Percentiles rank a stretch among this genome's conserved stretches.
Conservation (phyloP, 352 stramenopile genomes). For the Phytophthora podocarpi region DNA sequence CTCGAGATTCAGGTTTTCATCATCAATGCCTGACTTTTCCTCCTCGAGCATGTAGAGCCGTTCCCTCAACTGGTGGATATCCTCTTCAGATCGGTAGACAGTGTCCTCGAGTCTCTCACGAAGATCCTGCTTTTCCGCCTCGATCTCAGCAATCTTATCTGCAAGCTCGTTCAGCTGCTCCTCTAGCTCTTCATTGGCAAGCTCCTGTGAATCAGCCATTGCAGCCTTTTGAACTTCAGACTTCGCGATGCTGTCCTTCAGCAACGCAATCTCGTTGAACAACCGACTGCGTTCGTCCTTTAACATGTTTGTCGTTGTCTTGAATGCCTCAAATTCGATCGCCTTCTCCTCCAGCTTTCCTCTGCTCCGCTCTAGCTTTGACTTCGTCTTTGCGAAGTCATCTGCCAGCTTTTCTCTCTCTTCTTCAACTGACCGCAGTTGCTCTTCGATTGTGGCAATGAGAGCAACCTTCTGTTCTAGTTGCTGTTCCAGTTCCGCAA, state of each 20-base stretch:
- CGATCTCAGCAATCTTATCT: slow-evolving; percentile 63
- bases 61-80: slow-evolving; percentile 53
- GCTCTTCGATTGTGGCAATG: slow-evolving; percentile 56
- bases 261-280: slow-evolving; percentile 56
- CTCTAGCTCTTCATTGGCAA: slow-evolving; percentile 56
- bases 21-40: slow-evolving; percentile 46
- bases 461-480: slow-evolving; percentile 60
- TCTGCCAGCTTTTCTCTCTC: slow-evolving; percentile 55
- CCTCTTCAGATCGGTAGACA: slow-evolving; percentile 45
- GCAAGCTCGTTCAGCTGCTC: slow-evolving; percentile 63
- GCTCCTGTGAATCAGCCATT: slow-evolving; percentile 50
- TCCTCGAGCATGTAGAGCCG: slow-evolving; percentile 53
- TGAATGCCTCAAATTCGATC: slow-evolving; percentile 67
- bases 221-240: slow-evolving; percentile 50
- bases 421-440: slow-evolving; percentile 45
- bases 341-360: slow-evolving; percentile 65
- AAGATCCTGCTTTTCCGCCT: slow-evolving; percentile 59
- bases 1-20: slow-evolving; percentile 46
- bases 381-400: slow-evolving; percentile 49
- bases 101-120: slow-evolving; percentile 41
- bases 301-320: slow-evolving; percentile 63
- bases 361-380: slow-evolving; percentile 52
- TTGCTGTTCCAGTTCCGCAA: slow-evolving; percentile 56
- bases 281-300: slow-evolving; percentile 62
- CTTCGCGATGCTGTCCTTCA: slow-evolving; percentile 55